Percentiles rank a stretch among this genome's conserved stretches.
phyloP scores from a whole-genome alignment of 768 basidiomycete genomes.

The Cystobasidium tubakii region DNA sequence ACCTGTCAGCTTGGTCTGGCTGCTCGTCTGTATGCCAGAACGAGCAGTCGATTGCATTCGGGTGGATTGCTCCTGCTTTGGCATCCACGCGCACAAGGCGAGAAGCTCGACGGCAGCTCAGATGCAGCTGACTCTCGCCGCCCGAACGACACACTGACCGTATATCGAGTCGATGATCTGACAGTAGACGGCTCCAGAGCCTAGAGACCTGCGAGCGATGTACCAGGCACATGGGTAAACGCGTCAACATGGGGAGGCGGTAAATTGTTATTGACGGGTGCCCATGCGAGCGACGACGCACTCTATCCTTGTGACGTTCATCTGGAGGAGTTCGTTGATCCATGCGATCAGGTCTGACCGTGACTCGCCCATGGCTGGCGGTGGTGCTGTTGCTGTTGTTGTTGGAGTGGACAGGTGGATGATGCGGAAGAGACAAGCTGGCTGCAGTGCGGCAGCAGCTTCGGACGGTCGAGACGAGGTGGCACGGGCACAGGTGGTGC shows the following conservation, averaged over 20 bases:
- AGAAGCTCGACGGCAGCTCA: too few species aligned
- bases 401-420: neutral
- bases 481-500: too few species aligned
- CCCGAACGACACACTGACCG: slow-evolving; percentile 57
- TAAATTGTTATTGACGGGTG: neutral
- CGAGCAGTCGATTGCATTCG: neutral
- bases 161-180: slow-evolving; percentile 94
- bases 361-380: slow-evolving; percentile 36
- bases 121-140: too few species aligned
- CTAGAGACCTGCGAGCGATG: slow-evolving; percentile 46
- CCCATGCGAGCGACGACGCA: slow-evolving; percentile 52
- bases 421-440: too few species aligned
- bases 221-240: neutral
- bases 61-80: neutral
- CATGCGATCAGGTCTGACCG: slow-evolving; percentile 75
- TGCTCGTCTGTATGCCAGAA: too few species aligned
- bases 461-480: too few species aligned
- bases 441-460: too few species aligned
- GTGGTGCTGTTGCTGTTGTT: neutral
- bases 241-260: neutral
- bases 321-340: slow-evolving; percentile 87
- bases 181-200: slow-evolving; percentile 84
- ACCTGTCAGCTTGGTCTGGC: neutral
- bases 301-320: slow-evolving; percentile 86
- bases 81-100: too few species aligned